Conservation (phyloP, 164 flowering plant genomes). For the Vitis labrusca region DNA sequence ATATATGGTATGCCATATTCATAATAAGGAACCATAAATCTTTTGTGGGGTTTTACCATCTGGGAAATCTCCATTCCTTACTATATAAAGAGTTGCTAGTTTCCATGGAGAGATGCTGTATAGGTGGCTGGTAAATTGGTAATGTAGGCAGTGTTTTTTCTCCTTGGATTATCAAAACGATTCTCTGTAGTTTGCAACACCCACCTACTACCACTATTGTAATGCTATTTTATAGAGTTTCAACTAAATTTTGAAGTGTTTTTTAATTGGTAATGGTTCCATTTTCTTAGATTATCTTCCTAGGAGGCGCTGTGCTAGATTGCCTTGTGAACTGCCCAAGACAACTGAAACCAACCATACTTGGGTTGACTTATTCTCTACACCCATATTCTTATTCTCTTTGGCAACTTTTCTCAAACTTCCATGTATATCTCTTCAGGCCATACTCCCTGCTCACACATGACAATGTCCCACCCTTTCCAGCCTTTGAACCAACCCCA, state of each 20-base stretch:
- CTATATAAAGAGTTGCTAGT: too few species aligned
- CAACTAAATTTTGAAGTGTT: background rate
- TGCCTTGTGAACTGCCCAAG: conserved; percentile 42
- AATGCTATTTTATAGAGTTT: background rate
- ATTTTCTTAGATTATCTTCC: conserved; percentile 11
- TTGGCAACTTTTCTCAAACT: background rate
- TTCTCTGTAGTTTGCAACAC: background rate
- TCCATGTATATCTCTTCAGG: background rate
- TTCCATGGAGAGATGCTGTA: too few species aligned
- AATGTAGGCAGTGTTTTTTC: too few species aligned
- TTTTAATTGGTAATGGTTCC: background rate
- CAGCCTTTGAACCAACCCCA: too few species aligned
- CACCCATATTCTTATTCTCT: background rate
- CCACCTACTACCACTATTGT: background rate
- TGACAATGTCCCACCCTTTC: too few species aligned
- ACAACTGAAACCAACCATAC: conserved; percentile 32
- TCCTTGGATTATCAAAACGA: background rate
- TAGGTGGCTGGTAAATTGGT: too few species aligned
- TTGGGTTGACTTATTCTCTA: conserved; percentile 24
- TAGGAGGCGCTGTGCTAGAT: conserved; percentile 22
- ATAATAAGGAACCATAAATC: too few species aligned
- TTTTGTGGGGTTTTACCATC: too few species aligned
- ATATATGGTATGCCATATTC: too few species aligned
- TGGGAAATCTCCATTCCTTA: too few species aligned
- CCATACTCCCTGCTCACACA: too few species aligned